Percentiles rank a stretch among this genome's conserved stretches.
Conservation (phyloP, 257 asterid genomes). For the Mentha longifolia region DNA sequence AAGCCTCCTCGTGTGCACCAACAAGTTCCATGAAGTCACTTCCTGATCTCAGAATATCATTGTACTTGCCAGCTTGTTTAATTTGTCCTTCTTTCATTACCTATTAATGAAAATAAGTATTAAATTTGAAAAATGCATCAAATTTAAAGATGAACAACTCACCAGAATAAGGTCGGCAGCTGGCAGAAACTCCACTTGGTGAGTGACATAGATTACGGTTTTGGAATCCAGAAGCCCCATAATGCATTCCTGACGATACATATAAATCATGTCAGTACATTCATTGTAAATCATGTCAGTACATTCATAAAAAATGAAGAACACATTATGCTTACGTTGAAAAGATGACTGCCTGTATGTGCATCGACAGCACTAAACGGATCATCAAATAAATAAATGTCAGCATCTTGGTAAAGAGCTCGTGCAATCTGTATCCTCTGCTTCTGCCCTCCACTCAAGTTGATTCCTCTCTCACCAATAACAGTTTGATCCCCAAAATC, state of each 20-base stretch:
- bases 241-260: slow-evolving; percentile 68
- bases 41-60: slow-evolving; percentile 68
- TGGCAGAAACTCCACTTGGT: slow-evolving; percentile 91
- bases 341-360: slow-evolving; percentile 84
- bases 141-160: slow-evolving; percentile 36
- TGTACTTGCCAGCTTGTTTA: slow-evolving; percentile 79
- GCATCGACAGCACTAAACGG: slow-evolving; percentile 98
- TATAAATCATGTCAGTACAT: slow-evolving; percentile 17
- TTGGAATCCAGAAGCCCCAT: slow-evolving; percentile 59
- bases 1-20: slow-evolving; percentile 86
- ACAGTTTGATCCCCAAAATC: slow-evolving; percentile 84
- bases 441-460: slow-evolving; percentile 92
- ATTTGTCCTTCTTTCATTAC: slow-evolving; percentile 86
- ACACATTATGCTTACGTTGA: slow-evolving; percentile 57
- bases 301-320: no score
- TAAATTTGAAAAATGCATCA: neutral
- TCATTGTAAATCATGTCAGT: no score
- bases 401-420: slow-evolving; percentile 82
- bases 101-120: slow-evolving; percentile 37
- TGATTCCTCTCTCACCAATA: slow-evolving; percentile 92
- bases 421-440: slow-evolving; percentile 94
- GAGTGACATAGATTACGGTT: slow-evolving; percentile 78
- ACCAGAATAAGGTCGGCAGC: slow-evolving; percentile 86
- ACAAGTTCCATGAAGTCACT: slow-evolving; percentile 90
- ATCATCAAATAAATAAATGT: slow-evolving; percentile 82